These are phyloP conservation scores for Arthrobotrys sphaeroides DNA, from an alignment of 2,329 filamentous ascomycete species.

Conservation along the genomic window DNA sequence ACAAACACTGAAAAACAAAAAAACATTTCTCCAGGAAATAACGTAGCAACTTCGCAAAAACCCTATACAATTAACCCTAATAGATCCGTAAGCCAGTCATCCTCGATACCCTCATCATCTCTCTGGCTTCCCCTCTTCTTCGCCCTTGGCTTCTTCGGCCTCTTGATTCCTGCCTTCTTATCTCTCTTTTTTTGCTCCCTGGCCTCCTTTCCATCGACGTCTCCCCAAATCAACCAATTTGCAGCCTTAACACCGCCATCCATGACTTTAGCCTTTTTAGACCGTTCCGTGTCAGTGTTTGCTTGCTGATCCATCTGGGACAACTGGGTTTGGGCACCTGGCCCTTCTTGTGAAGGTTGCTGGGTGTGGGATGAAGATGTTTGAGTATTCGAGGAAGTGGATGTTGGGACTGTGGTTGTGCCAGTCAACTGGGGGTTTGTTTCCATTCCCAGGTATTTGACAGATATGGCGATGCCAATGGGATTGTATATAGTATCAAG, in stretches of 20 bases:
- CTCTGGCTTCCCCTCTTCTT: not conserved
- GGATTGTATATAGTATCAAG: too few species aligned
- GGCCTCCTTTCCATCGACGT: not conserved
- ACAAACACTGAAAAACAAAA: too few species aligned
- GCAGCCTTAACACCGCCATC: not conserved
- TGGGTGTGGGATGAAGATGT: not conserved
- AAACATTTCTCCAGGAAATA: not conserved
- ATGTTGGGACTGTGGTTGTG: not conserved
- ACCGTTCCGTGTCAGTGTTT: not conserved
- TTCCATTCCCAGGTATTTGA: not conserved
- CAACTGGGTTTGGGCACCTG: not conserved
- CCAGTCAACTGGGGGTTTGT: not conserved
- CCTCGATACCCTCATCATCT: not conserved
- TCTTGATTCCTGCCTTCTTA: not conserved
- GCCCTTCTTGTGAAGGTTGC: not conserved
- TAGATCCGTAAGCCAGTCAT: slow-evolving; percentile 5
- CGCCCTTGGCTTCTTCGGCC: not conserved
- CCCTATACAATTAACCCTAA: not conserved
- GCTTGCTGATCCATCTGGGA: not conserved
- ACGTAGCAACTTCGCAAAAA: not conserved
- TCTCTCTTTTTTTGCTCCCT: not conserved
- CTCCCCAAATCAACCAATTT: slow-evolving; percentile 13
- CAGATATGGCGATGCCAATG: too few species aligned
- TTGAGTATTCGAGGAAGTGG: not conserved
- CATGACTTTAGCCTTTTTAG: not conserved